Conservation (phyloP, 495 filamentous ascomycete species). For the Podospora sp. region DNA sequence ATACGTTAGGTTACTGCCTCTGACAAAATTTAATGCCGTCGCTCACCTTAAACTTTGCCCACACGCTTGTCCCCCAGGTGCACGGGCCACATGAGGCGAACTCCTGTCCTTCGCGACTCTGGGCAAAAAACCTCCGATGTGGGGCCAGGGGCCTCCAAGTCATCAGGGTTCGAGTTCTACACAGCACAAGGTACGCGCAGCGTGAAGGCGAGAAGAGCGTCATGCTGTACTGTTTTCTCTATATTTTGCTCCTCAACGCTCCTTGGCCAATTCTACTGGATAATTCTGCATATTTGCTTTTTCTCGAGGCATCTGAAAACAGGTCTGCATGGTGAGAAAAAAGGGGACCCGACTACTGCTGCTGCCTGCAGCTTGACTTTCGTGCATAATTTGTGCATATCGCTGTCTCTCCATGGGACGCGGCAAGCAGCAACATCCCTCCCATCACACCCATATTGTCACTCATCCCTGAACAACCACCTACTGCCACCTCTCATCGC, state of each 20-base stretch:
- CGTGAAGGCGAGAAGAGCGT: no score
- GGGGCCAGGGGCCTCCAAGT: neutral
- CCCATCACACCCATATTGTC: slow-evolving; percentile 13
- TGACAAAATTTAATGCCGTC: slow-evolving; percentile 35
- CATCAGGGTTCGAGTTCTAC: neutral
- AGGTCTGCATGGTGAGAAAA: neutral
- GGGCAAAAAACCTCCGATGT: slow-evolving; percentile 4
- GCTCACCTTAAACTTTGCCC: neutral
- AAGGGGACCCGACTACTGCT: neutral
- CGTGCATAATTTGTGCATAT: neutral
- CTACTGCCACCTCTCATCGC: slow-evolving; percentile 74
- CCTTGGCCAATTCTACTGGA: no score
- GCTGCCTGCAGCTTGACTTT: neutral
- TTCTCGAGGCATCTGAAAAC: neutral
- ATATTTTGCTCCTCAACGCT: no score
- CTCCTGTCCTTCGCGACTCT: neutral
- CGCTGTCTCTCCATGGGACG: neutral
- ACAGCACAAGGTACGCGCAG: neutral
- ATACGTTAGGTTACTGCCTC: slow-evolving; percentile 27
- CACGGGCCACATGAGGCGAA: slow-evolving; percentile 24
- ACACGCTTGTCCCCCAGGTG: slow-evolving; percentile 9
- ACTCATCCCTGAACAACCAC: slow-evolving; percentile 84
- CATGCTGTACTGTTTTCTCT: no score
- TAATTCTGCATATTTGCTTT: no score
- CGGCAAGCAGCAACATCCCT: neutral